Evolutionary conservation across 2,329 filamentous ascomycete genomes (phyloP).

Genomic region (Macrophomina phaseolina): DNA sequence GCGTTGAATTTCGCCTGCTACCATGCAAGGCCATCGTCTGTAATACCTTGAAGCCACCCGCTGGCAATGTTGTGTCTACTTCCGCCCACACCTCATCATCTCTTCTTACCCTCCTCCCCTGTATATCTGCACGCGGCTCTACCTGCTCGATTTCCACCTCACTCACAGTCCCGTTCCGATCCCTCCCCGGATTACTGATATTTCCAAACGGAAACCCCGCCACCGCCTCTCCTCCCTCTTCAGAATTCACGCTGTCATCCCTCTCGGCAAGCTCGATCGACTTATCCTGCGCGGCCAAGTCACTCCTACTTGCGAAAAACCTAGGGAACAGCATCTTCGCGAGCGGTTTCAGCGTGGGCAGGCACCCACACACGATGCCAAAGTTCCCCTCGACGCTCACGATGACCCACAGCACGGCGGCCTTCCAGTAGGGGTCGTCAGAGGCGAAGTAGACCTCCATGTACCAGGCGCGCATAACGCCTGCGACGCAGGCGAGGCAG

Average conservation of each 20-base stretch:
- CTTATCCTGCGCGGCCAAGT: neutral
- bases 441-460: slow-evolving; percentile 36
- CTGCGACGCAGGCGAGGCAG: slow-evolving; percentile 40
- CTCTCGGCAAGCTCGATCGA: neutral
- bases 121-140: neutral
- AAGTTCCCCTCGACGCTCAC: slow-evolving; percentile 38
- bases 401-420: slow-evolving; percentile 35
- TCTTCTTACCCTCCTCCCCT: neutral
- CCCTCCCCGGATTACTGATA: slow-evolving; percentile 7
- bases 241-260: neutral
- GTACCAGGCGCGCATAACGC: slow-evolving; percentile 39
- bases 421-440: slow-evolving; percentile 37
- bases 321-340: slow-evolving; percentile 36
- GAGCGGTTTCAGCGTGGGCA: slow-evolving; percentile 43
- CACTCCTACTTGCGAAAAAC: slow-evolving; percentile 32
- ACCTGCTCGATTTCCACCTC: neutral
- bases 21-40: neutral
- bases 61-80: neutral
- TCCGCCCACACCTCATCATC: slow-evolving; percentile 15
- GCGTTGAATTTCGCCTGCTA: neutral
- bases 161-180: neutral
- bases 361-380: slow-evolving; percentile 42
- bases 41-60: neutral
- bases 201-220: slow-evolving; percentile 15
- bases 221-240: neutral